Evolutionary conservation across 2,329 filamentous ascomycete species (phyloP), one percentile per base, ranked within the genome.

Genomic region (Fusarium globosum): DNA sequence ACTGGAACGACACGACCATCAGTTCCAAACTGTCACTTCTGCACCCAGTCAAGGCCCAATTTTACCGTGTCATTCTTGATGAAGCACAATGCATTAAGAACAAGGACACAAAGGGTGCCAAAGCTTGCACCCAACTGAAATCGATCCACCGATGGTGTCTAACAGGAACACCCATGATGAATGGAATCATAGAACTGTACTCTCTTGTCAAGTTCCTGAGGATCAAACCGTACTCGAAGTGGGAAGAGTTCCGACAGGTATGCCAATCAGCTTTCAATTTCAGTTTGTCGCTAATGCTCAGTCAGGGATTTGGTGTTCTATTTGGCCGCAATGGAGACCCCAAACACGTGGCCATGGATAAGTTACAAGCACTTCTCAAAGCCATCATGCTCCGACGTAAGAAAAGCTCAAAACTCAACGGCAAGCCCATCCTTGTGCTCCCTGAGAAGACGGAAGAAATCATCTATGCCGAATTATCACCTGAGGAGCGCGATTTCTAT

Each of bases 81-180:
- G 94, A 97, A 84, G 94, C 93, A 0, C 95, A 97, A 77, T 91
- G 86, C 18, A 95, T 97, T 73, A 91, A 95, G 33, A 97, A 97
- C 73, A 90, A 90, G 14, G 87, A 89, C 35, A 93, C 94, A 0
- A 93, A 93, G 79, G 90, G 88, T 35, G 90, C 94, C 2, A 85
- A 92, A 65, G 93, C 94, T 4, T 93, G 91, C 18, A 90, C 86
- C 64, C 86, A 85, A 49, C 81, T 97, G 15, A 84, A 87, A 46
- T 91, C 94, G 2, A 88, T 89, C 26, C 93, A 93, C 48, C 88
- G 92, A 74, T 97, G 95, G 95, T 91, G 92, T 5, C 83, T 96
- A 28, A 94, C 93, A 0, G 94, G 94, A 60, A 96, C 94, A 0
- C 94, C 94, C 0, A 96, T 97, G 86, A 96, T 96, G 92, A 97